Conservation (phyloP, 129 eudicot genomes). For the Tagetes erecta region DNA sequence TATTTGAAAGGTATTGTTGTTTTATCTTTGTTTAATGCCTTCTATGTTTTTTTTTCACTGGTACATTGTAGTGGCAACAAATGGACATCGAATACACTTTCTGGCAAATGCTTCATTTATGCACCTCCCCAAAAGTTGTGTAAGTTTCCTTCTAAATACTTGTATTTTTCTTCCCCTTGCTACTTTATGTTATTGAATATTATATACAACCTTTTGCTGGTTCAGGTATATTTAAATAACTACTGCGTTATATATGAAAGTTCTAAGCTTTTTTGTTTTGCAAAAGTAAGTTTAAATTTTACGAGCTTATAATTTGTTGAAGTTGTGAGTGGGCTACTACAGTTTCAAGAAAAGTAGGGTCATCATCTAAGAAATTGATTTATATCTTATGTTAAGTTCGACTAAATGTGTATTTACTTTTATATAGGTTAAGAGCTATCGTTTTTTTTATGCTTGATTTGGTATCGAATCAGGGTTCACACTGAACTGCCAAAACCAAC, state of each 20-base stretch:
- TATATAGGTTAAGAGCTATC: not conserved
- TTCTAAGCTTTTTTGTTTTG: not conserved
- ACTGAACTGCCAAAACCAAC: not conserved
- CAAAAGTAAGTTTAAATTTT: not conserved
- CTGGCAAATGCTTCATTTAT: slow-evolving; percentile 99
- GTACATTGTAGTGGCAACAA: slow-evolving; percentile 90
- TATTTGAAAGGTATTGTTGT: slow-evolving; percentile 18
- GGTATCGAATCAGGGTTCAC: not conserved
- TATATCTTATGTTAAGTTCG: not conserved
- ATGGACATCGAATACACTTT: slow-evolving; percentile 98
- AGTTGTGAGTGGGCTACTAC: not conserved
- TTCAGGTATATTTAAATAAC: not conserved
- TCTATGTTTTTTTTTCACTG: slow-evolving; percentile 1
- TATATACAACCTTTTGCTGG: slow-evolving; percentile 9
- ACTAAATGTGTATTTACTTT: not conserved
- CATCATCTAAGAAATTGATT: not conserved
- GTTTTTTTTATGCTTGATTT: not conserved
- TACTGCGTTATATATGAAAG: slow-evolving; percentile 6
- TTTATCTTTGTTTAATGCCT: slow-evolving; percentile 23
- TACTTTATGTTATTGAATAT: not conserved
- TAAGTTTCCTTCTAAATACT: slow-evolving; percentile 47
- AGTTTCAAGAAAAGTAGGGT: not conserved
- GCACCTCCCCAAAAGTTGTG: slow-evolving; percentile 99
- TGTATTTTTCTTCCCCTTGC: not conserved
- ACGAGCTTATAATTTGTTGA: not conserved